Conservation (phyloP, 2,329 filamentous ascomycete species). For the Huntiella moniliformis region DNA sequence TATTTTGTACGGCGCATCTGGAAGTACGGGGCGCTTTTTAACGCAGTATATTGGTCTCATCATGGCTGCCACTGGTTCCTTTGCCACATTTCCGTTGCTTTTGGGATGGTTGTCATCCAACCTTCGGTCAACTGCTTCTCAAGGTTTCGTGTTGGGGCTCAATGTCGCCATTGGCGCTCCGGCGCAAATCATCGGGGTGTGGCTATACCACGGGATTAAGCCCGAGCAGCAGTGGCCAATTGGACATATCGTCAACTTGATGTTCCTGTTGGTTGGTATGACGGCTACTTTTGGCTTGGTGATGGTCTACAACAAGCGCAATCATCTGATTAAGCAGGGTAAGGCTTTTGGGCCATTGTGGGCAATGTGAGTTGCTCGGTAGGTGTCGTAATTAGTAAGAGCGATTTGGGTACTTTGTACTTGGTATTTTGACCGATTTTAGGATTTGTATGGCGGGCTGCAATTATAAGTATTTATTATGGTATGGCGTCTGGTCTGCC, state of each 20-base stretch:
- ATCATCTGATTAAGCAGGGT: not conserved
- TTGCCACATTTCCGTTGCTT: constrained; percentile 50
- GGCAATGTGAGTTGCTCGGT: not conserved
- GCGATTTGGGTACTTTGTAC: too few relatives aligned
- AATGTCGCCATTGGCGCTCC: constrained; percentile 50
- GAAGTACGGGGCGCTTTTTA: constrained; percentile 26
- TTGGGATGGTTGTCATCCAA: constrained; percentile 55
- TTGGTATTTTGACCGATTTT: too few relatives aligned
- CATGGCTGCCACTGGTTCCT: constrained; percentile 45
- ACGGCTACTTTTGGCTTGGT: not conserved
- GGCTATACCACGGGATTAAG: constrained; percentile 40
- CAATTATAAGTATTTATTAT: too few relatives aligned
- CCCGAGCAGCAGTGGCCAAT: constrained; percentile 37
- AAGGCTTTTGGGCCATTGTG: not conserved
- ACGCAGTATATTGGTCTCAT: constrained; percentile 37
- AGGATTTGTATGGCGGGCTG: too few relatives aligned
- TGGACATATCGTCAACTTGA: constrained; percentile 47
- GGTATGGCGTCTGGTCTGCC: too few relatives aligned
- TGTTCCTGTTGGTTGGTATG: constrained; percentile 35
- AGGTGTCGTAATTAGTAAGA: too few relatives aligned
- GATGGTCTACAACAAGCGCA: not conserved
- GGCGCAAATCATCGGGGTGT: constrained; percentile 45
- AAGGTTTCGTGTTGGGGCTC: constrained; percentile 50
- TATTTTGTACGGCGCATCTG: constrained; percentile 42
- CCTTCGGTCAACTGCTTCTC: constrained; percentile 42